phyloP scores from a whole-genome alignment of 345 rosid species.

The Dipteronia sinensis region DNA sequence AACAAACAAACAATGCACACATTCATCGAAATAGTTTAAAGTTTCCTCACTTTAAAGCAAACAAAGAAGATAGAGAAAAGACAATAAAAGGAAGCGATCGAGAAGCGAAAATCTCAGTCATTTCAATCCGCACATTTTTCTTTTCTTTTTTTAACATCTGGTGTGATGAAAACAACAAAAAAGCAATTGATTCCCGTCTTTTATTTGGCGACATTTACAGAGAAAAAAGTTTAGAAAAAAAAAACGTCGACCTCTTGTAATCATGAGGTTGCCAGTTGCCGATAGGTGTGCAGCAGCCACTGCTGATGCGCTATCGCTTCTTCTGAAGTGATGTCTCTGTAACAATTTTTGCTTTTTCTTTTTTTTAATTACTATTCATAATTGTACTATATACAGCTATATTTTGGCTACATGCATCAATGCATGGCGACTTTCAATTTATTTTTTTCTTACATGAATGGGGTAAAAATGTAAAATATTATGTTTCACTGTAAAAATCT shows the following conservation, averaged over 20 bases:
- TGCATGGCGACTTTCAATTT: too few species aligned
- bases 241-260: not conserved
- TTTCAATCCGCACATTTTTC: not conserved
- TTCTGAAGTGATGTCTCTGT: not conserved
- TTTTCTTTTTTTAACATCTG: not conserved
- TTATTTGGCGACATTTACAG: conserved; percentile 7
- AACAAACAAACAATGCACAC: not conserved
- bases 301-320: not conserved
- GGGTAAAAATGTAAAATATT: too few species aligned
- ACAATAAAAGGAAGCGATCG: not conserved
- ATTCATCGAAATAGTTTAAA: not conserved
- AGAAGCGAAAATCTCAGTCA: not conserved
- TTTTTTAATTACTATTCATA: too few species aligned
- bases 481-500: too few species aligned
- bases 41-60: not conserved
- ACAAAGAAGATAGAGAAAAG: not conserved
- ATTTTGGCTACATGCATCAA: too few species aligned
- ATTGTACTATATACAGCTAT: too few species aligned
- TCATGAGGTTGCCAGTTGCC: not conserved
- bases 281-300: not conserved
- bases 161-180: not conserved
- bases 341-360: too few species aligned
- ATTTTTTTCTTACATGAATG: too few species aligned
- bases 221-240: conserved; percentile 1
- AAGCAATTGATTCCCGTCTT: not conserved